phyloP scores from a whole-genome alignment of 2,329 filamentous ascomycete genomes.

The Aspergillus neotritici region DNA sequence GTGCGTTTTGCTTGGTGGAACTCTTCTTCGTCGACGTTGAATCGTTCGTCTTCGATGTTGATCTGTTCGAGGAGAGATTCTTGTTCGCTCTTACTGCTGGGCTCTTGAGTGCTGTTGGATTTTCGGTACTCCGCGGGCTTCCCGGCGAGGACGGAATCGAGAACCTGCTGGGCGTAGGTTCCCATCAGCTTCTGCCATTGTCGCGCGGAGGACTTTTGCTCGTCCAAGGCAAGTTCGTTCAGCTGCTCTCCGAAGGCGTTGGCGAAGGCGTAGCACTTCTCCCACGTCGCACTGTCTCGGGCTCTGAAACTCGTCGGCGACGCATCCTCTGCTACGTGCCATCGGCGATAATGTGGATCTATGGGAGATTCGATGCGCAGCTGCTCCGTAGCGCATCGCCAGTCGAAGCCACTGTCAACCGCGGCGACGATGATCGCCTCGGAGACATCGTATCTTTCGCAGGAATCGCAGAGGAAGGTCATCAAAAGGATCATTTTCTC shows the following conservation, averaged over 20 bases:
- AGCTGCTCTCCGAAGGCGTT: slow-evolving; percentile 25
- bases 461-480: slow-evolving; percentile 36
- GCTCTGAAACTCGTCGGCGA: slow-evolving; percentile 10
- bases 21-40: neutral
- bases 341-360: slow-evolving; percentile 22
- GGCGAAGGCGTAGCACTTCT: slow-evolving; percentile 32
- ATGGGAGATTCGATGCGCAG: slow-evolving; percentile 21
- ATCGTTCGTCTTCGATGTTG: neutral
- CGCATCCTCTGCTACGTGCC: slow-evolving; percentile 22
- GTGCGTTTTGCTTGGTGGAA: neutral
- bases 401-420: slow-evolving; percentile 32
- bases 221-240: slow-evolving; percentile 15
- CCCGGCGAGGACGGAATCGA: slow-evolving; percentile 18
- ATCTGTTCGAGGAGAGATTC: neutral
- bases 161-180: slow-evolving; percentile 21
- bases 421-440: slow-evolving; percentile 32
- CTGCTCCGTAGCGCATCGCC: slow-evolving; percentile 21
- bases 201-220: slow-evolving; percentile 10
- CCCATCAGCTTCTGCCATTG: slow-evolving; percentile 19
- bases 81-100: neutral
- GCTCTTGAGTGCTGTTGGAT: neutral
- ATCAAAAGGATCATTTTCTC: slow-evolving; percentile 35
- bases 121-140: slow-evolving; percentile 3
- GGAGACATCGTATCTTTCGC: slow-evolving; percentile 25
- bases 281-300: slow-evolving; percentile 20